Evolutionary conservation across 768 basidiomycete genomes (phyloP).

Genomic region (Tylopilus felleus): DNA sequence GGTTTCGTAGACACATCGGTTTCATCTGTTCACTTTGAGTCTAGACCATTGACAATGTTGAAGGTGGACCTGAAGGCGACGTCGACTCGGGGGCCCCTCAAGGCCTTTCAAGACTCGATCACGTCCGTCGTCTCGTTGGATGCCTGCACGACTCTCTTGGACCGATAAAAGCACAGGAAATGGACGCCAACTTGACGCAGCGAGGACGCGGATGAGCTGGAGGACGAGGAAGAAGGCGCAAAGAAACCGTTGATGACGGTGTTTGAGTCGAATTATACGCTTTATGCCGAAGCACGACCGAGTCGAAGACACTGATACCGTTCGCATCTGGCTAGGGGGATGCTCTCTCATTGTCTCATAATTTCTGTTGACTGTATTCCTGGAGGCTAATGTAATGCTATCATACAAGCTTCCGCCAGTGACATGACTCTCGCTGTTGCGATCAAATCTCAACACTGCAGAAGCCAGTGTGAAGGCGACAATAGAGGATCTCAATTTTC

Average conservation of each 20-base stretch:
- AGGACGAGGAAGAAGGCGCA: slow-evolving; percentile 42
- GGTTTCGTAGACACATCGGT: background rate
- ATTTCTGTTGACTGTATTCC: background rate
- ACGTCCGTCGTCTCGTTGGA: slow-evolving; percentile 56
- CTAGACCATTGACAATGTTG: slow-evolving; percentile 86
- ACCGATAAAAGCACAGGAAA: slow-evolving; percentile 66
- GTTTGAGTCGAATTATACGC: slow-evolving; percentile 94
- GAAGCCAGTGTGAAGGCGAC: slow-evolving; percentile 62
- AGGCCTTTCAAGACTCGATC: slow-evolving; percentile 86
- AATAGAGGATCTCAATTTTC: slow-evolving; percentile 85
- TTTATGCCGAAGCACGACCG: slow-evolving; percentile 88
- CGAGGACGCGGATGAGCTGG: slow-evolving; percentile 44
- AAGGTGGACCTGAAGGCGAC: slow-evolving; percentile 72
- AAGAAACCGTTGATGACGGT: slow-evolving; percentile 69
- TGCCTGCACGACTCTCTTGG: slow-evolving; percentile 11
- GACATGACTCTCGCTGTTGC: slow-evolving; percentile 63
- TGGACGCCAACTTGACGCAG: slow-evolving; percentile 85
- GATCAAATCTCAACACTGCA: slow-evolving; percentile 71
- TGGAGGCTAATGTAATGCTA: slow-evolving; percentile 95
- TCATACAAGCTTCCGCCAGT: slow-evolving; percentile 86
- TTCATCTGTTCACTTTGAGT: background rate
- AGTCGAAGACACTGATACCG: slow-evolving; percentile 84
- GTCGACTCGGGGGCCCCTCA: slow-evolving; percentile 76
- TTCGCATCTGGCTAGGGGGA: slow-evolving; percentile 96
- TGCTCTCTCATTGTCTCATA: slow-evolving; percentile 24